Conservation (phyloP, 805 yeast species). For the Schizosaccharomyces octosporus region DNA sequence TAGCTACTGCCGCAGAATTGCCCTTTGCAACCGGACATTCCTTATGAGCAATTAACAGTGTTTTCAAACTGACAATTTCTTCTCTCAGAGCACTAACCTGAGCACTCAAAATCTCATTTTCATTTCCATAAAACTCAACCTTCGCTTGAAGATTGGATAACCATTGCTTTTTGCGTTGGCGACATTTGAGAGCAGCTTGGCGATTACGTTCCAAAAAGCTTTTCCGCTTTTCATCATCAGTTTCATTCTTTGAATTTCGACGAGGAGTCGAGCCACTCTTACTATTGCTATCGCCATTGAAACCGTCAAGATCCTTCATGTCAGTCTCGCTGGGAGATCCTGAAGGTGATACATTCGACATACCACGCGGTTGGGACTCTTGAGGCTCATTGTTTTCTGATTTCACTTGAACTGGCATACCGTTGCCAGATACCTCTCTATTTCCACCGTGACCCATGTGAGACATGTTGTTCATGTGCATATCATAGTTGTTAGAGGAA, state of each 20-base stretch:
- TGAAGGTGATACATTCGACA: too few relatives aligned
- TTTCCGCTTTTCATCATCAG: constrained; percentile 54
- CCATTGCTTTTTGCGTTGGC: constrained; percentile 81
- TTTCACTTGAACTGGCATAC: too few relatives aligned
- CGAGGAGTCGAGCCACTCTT: constrained; percentile 12
- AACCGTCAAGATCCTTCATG: too few relatives aligned
- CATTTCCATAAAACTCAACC: constrained; percentile 39
- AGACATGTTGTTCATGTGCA: too few relatives aligned
- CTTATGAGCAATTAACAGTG: constrained; percentile 25
- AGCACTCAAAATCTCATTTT: constrained; percentile 38
- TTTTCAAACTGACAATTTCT: constrained; percentile 27
- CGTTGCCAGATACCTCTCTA: too few relatives aligned
- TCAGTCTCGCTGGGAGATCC: too few relatives aligned
- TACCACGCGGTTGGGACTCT: too few relatives aligned
- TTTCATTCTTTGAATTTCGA: constrained; percentile 21
- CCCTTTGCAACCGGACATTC: constrained; percentile 15
- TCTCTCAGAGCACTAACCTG: constrained; percentile 36
- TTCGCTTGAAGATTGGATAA: constrained; percentile 63
- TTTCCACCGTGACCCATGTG: too few relatives aligned
- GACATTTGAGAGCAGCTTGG: constrained; percentile 73
- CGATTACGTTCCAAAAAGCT: constrained; percentile 72
- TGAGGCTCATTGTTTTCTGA: too few relatives aligned
- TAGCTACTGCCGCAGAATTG: background rate
- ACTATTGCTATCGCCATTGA: constrained; percentile 6
- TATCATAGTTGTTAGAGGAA: background rate